These are phyloP conservation scores for Magnaporthiopsis incrustans DNA, from an alignment of 2,329 filamentous ascomycete species.

Conservation along the genomic window DNA sequence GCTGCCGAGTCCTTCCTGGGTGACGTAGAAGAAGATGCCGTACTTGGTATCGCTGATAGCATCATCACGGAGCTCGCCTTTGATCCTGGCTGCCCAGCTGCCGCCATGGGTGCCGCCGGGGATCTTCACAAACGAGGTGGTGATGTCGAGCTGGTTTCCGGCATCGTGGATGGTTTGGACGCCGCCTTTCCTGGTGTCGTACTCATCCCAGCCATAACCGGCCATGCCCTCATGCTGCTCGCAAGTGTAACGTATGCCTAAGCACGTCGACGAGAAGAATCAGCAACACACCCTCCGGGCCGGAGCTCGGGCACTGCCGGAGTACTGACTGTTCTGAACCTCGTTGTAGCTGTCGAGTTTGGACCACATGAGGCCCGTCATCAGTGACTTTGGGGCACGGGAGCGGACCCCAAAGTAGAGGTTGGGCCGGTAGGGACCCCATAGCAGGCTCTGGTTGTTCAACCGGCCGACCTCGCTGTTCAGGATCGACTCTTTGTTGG, in stretches of 20 bases:
- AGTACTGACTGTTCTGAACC: constrained; percentile 58
- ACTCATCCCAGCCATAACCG: constrained; percentile 97
- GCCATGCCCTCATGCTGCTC: constrained; percentile 91
- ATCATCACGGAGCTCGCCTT: constrained; percentile 67
- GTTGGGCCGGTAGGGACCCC: constrained; percentile 92
- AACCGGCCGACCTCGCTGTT: constrained; percentile 41
- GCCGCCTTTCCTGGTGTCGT: constrained; percentile 81
- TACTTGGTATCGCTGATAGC: constrained; percentile 55
- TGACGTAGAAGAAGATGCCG: constrained; percentile 73
- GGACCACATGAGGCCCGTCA: constrained; percentile 81
- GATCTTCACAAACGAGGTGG: constrained; percentile 88
- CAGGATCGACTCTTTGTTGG: constrained; percentile 29
- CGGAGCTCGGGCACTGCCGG: neutral
- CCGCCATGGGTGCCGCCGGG: constrained; percentile 70
- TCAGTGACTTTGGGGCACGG: constrained; percentile 70
- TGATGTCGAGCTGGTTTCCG: constrained; percentile 81
- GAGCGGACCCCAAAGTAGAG: constrained; percentile 89
- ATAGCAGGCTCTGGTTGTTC: constrained; percentile 80
- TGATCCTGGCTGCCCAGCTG: constrained; percentile 76
- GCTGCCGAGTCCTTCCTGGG: constrained; percentile 66
- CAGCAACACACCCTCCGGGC: neutral
- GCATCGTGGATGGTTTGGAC: constrained; percentile 86
- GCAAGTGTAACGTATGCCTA: constrained; percentile 74
- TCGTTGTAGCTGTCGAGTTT: constrained; percentile 71
- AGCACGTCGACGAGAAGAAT: neutral